Evolutionary conservation across 257 asterid species (phyloP).

Genomic region (Phtheirospermum japonicum): DNA sequence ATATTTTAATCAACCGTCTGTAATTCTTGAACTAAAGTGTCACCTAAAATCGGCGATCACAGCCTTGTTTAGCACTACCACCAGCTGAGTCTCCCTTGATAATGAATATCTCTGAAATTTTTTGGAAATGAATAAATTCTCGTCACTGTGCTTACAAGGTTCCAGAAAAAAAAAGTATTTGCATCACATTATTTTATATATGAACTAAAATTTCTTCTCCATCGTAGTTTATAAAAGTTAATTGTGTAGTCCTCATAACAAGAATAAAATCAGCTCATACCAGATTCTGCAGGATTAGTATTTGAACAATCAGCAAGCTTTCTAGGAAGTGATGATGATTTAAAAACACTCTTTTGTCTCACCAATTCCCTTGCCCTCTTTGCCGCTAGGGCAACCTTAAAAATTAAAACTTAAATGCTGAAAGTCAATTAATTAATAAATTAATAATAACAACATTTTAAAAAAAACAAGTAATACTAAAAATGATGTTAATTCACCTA

Average conservation of each 20-base stretch:
- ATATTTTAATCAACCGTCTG: not conserved
- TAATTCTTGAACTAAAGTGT: conserved; percentile 18
- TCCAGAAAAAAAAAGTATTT: not conserved
- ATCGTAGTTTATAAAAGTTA: not conserved
- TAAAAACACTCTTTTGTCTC: too few relatives aligned
- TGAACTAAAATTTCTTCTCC: conserved; percentile 10
- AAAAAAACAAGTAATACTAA: conserved; percentile 3
- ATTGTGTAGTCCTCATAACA: too few relatives aligned
- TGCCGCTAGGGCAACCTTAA: too few relatives aligned
- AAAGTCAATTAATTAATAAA: not conserved
- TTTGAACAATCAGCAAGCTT: too few relatives aligned
- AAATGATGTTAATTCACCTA: not conserved
- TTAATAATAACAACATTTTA: not conserved
- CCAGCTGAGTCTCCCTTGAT: too few relatives aligned
- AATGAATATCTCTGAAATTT: too few relatives aligned
- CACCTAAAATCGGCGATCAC: conserved; percentile 98
- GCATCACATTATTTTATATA: not conserved
- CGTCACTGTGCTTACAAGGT: not conserved
- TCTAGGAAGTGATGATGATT: too few relatives aligned
- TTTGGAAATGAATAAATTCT: too few relatives aligned
- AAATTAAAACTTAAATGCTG: conserved; percentile 9
- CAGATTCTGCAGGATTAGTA: too few relatives aligned
- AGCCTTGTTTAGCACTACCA: too few relatives aligned
- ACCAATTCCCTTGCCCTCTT: too few relatives aligned
- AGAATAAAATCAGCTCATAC: too few relatives aligned